These are phyloP conservation scores for Emmonsiellopsis sp. DNA, from an alignment of 2,329 filamentous ascomycete species.

Conservation along the genomic window DNA sequence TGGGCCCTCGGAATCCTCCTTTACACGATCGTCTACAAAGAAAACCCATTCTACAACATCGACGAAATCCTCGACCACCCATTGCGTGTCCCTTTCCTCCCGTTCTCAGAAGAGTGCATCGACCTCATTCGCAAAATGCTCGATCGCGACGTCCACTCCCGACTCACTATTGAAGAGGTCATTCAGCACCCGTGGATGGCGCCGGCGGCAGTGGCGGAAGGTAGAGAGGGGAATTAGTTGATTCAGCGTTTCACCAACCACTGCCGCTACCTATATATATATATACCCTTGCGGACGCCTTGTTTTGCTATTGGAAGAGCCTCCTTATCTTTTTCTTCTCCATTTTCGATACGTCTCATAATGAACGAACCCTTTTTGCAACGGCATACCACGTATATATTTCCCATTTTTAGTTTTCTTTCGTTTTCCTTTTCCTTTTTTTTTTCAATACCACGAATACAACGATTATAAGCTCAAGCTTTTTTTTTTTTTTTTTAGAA, in stretches of 20 bases:
- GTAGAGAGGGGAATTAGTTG: not conserved
- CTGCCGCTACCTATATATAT: too few species aligned
- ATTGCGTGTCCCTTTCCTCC: conserved; percentile 66
- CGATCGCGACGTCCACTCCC: conserved; percentile 71
- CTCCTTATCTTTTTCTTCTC: too few species aligned
- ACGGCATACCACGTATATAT: too few species aligned
- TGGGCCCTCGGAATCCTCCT: conserved; percentile 95
- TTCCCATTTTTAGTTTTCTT: too few species aligned
- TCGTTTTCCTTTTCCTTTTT: too few species aligned
- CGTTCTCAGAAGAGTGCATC: conserved; percentile 71
- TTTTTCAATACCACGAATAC: too few species aligned
- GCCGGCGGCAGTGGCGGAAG: not conserved
- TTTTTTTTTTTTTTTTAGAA: too few species aligned
- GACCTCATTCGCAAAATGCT: conserved; percentile 88
- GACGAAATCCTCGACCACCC: conserved; percentile 99
- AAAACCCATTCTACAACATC: conserved; percentile 97
- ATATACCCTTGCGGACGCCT: too few species aligned
- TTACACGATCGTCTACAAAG: conserved; percentile 98
- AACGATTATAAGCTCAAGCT: too few species aligned
- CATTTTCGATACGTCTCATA: too few species aligned
- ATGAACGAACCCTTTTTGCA: too few species aligned
- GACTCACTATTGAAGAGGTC: conserved; percentile 81
- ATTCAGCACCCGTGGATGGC: conserved; percentile 74
- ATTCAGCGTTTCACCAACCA: not conserved
- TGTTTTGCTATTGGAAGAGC: too few species aligned